Evolutionary conservation across 495 filamentous ascomycete species (phyloP).

Genomic region (Cercophora samala): DNA sequence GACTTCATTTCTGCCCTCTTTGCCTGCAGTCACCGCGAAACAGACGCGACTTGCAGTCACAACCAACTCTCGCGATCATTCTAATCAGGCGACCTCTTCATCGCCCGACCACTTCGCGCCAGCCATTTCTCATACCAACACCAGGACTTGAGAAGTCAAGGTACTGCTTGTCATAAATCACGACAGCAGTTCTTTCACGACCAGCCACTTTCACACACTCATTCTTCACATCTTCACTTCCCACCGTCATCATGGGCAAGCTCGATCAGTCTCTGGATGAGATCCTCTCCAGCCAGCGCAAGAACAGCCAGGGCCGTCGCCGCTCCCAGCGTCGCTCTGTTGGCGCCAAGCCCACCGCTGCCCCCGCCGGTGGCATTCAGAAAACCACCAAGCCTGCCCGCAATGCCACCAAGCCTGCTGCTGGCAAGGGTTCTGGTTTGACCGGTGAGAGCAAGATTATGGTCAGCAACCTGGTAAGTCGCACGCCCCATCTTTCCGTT

Average conservation of each 20-base stretch:
- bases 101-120: constrained; percentile 10
- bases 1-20: constrained; percentile 7
- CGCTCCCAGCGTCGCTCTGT: constrained; percentile 49
- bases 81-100: constrained; percentile 6
- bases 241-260: constrained; percentile 71
- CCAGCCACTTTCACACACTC: constrained; percentile 16
- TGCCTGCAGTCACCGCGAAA: background rate
- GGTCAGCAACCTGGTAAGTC: constrained; percentile 92
- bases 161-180: constrained; percentile 12
- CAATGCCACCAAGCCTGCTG: constrained; percentile 56
- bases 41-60: background rate
- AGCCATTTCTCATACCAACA: constrained; percentile 16
- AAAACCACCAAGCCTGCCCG: constrained; percentile 69
- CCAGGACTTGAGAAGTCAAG: too few species aligned
- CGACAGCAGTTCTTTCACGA: constrained; percentile 9
- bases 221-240: constrained; percentile 8
- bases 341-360: constrained; percentile 54
- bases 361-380: constrained; percentile 78
- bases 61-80: background rate
- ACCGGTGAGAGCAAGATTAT: constrained; percentile 87
- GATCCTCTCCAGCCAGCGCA: constrained; percentile 76
- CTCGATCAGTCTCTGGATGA: constrained; percentile 94
- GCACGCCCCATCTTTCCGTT: background rate
- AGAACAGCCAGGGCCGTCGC: constrained; percentile 51
- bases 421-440: constrained; percentile 55